Evolutionary conservation across 1,284 basidiomycete genomes (phyloP), one percentile per base, ranked within the genome.

Genomic region (Phylloporus sp.): DNA sequence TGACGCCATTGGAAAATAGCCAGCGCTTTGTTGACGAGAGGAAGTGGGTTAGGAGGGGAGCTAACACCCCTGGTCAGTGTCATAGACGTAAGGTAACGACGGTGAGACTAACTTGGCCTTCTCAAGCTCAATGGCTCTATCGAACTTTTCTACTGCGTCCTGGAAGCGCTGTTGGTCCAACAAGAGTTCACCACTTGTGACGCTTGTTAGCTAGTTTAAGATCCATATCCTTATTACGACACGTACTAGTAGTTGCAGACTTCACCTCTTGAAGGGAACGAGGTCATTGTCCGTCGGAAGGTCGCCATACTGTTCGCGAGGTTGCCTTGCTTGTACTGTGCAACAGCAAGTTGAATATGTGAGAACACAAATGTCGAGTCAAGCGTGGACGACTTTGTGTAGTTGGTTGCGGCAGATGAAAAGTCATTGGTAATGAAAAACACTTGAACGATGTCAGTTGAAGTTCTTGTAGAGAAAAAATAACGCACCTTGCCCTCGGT

Each of bases 11-110:
- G 97, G 88, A 93, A 99, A 62, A 99, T 79, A 1, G 96, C 93
- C 35, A 99, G 89, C 27, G 97, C 97, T 82, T 98, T 98, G 90
- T 99, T 99, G 72, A 99, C 97, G 70, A 98, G 86, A 0, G 97
- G 94, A 5, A 97, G 86, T n/a, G 96, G 95, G 77, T 97, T 97
- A 70, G 91, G 89, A 37, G 89, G 86, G 29, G 85, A 81, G 73
- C 85, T 89, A 74, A 58, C n/a, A 17, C 37, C 45, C 53, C n/a
- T 45, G 59, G 60, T n/a, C 25, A 67, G 56, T 63, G 63, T 53
- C 53, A 55, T 45, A 27, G 29, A 20, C 67, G 41, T 19, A 47
- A 49, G 62, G 47, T 41, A 64, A 43, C 2, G 11, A 41, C 5
- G 35, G 12, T 59, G 63, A 7, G 59, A 82, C 88, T 66, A 74